Base-by-base conservation (phyloP, 208 protist genomes). In the Crithidia sp. region DNA sequence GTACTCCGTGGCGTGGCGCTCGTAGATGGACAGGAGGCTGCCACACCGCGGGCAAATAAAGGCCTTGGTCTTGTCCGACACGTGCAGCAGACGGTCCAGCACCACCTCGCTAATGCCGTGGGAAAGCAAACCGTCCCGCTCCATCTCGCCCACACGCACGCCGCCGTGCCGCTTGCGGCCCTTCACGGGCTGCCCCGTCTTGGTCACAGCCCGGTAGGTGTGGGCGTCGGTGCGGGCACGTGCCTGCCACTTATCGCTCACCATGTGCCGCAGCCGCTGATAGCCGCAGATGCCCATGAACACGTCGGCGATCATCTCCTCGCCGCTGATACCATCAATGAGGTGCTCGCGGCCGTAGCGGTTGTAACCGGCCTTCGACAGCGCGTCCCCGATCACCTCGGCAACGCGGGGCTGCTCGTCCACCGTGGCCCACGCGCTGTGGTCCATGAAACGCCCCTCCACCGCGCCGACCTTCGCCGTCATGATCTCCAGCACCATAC, bases 61-160 rank as follows among this genome's bases (percentile, higher is more conserved):
- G 7, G 89, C 91, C 64, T 88, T 87, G 12, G 91, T 95, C 78
- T 97, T 94, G 77, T 97, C 94, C 0, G 92, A 97, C 39, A 95
- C 90, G 72, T 94, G 89, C 74, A 99, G 76, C 5, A 99, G 90
- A 47, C 99, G 95, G 77, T 99, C 99, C 45, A 99, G 85, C 3
- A 99, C 86, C n/a, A 99, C 88, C 83, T 98, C 99, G n/a, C 98
- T 93, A 12, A 96, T 88, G 61, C 99, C 99, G 85, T 99, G 99
- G 17, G 97, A 98, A 7, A 99, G 82, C 39, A 99, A 75, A 7
- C 96, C 97, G 83, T 99, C 99, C 67, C 99, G 98, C 90, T 99
- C 99, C 99, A 99, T 99, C 88, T 99, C 99, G 50, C 99, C 99
- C 4, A 99, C 98, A 59, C 99, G 97, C 53, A 99, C 99, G 77